A percentile compares a stretch with the other conserved stretches of the same genome.
phyloP scores from a whole-genome alignment of 192 early-diverging fungal species.

The Coemansia interrupta region DNA sequence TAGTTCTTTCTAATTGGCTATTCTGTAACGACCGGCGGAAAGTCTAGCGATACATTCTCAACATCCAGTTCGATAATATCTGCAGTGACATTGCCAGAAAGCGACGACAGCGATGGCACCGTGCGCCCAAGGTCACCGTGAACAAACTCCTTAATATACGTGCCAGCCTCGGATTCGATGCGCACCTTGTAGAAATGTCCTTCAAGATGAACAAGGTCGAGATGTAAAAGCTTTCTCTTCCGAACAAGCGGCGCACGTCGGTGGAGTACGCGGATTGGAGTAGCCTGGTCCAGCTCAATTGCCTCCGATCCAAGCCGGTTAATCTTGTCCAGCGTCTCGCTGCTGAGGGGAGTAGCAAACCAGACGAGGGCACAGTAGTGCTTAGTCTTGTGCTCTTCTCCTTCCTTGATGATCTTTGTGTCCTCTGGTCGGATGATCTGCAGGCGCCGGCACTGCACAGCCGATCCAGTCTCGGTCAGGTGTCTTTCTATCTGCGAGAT shows the following conservation, averaged over 20 bases:
- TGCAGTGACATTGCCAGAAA: slow-evolving; percentile 61
- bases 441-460: slow-evolving; percentile 57
- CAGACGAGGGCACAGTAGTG: slow-evolving; percentile 69
- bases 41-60: slow-evolving; percentile 77
- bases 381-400: slow-evolving; percentile 73
- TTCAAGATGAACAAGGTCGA: slow-evolving; percentile 54
- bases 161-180: slow-evolving; percentile 82
- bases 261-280: slow-evolving; percentile 71
- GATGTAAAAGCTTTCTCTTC: slow-evolving; percentile 52
- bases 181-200: slow-evolving; percentile 59
- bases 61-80: slow-evolving; percentile 85
- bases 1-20: background rate
- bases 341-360: slow-evolving; percentile 56
- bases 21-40: slow-evolving; percentile 57
- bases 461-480: slow-evolving; percentile 40
- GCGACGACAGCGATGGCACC: slow-evolving; percentile 59
- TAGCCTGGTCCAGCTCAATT: slow-evolving; percentile 62
- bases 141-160: slow-evolving; percentile 91
- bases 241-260: slow-evolving; percentile 62
- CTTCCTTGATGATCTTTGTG: slow-evolving; percentile 64
- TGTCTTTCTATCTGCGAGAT: slow-evolving; percentile 52
- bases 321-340: slow-evolving; percentile 54
- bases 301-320: slow-evolving; percentile 49
- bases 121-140: slow-evolving; percentile 91
- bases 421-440: slow-evolving; percentile 53